Base-by-base conservation (phyloP, 768 basidiomycete species). In the Sistotremastrum suecicum region DNA sequence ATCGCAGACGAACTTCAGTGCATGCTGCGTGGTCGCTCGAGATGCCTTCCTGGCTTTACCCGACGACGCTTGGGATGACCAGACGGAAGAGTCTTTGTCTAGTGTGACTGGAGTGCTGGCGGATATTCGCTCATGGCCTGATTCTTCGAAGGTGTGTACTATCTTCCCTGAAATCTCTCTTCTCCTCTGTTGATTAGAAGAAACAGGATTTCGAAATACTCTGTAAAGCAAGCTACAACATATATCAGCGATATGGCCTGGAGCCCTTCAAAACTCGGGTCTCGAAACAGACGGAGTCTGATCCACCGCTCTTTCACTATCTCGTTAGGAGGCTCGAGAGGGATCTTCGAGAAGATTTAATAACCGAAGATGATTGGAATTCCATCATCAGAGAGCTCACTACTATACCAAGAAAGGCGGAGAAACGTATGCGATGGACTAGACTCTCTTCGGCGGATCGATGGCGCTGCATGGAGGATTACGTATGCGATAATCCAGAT, bases 211-310 rank as follows among this genome's bases (percentile, higher is more conserved):
- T 20, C 7, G 44, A 49, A 31, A 52, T 59, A n/a, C 53, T 58
- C 34, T 41, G 52, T 34, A 47, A 50, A 20, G 50, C 51, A 29
- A 51, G 57, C 39, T 49, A 55, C 48, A 48, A 58, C 10, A 62
- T 60, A 7, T 56, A 56, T 48, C 47, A 41, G 4, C 58, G 50
- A 29, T 59, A 62, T 46, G 57, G 58, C 28, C 45, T 59, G 7
- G 51, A 42, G 29, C 53, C 59, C 3, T 58, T 62, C 47, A 53
- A 55, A 20, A 20, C 20, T 20, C 35, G 45, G 7, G 59, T 53
- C 32, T 47, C 48, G 34, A 48, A 40, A 5, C 42, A 50, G 34
- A 20, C 20, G 20, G 20, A 20, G 20, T 51, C 50, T n/a, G 38
- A 47, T 10, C 28, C 7, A 36, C 20, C 37, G 36, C 43, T 61